Conservation (phyloP, 2,329 filamentous ascomycete genomes). For the Colletotrichum trifolii region DNA sequence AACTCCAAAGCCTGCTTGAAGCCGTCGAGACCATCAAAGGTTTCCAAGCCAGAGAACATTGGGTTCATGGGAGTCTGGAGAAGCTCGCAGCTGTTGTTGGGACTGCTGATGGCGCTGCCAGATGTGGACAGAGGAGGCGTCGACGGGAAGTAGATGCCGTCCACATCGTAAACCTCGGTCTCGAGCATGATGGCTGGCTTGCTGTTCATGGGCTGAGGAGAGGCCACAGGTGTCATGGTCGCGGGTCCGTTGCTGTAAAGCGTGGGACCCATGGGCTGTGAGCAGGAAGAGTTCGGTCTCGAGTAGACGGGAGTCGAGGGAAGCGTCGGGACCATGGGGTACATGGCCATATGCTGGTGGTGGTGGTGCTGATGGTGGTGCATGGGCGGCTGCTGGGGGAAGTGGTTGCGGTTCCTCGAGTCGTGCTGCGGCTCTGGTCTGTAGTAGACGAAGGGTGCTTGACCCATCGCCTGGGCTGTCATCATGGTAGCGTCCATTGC, state of each 20-base stretch:
- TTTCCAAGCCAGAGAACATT: slow-evolving; percentile 78
- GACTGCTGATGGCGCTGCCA: slow-evolving; percentile 87
- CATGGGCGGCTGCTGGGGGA: slow-evolving; percentile 59
- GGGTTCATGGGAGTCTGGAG: slow-evolving; percentile 86
- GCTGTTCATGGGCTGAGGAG: slow-evolving; percentile 73
- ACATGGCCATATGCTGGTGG: slow-evolving; percentile 63
- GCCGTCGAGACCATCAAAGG: slow-evolving; percentile 62
- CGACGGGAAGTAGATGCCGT: slow-evolving; percentile 79
- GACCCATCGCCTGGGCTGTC: slow-evolving; percentile 69
- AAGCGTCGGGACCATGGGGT: slow-evolving; percentile 66
- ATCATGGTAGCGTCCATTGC: slow-evolving; percentile 75
- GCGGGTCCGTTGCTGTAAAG: slow-evolving; percentile 68
- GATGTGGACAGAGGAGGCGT: slow-evolving; percentile 89
- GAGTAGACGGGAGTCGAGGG: slow-evolving; percentile 74
- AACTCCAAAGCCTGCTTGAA: slow-evolving; percentile 79
- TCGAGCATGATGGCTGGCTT: slow-evolving; percentile 85
- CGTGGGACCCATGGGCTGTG: slow-evolving; percentile 66
- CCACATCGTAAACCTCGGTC: slow-evolving; percentile 72
- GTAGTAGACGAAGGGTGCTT: slow-evolving; percentile 89
- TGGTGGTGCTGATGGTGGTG: slow-evolving; percentile 70
- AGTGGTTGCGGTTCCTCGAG: slow-evolving; percentile 77
- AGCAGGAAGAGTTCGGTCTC: slow-evolving; percentile 72
- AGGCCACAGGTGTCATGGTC: slow-evolving; percentile 79
- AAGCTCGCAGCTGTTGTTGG: slow-evolving; percentile 76
- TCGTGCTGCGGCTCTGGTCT: slow-evolving; percentile 80